These are phyloP conservation scores for Phyllosticta citriasiana DNA, from an alignment of 2,329 filamentous ascomycete species.

Conservation along the genomic window DNA sequence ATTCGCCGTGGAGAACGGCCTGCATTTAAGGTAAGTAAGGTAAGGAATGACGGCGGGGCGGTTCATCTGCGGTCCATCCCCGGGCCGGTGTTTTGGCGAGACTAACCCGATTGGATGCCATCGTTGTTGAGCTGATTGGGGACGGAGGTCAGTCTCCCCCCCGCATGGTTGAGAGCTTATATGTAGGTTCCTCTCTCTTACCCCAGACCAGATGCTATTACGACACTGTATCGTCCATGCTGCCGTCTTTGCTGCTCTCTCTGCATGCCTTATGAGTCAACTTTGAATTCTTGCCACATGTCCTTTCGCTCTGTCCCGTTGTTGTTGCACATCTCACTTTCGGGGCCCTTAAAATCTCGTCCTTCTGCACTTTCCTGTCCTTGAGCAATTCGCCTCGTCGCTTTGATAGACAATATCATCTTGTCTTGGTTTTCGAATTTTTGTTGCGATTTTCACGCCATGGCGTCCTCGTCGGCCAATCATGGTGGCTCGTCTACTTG, in stretches of 20 bases:
- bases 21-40: too few species aligned
- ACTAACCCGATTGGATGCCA: too few species aligned
- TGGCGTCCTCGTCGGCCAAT: slow-evolving; percentile 14
- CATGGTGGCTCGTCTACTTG: slow-evolving; percentile 26
- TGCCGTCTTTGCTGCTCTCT: neutral
- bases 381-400: neutral
- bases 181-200: too few species aligned
- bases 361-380: neutral
- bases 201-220: too few species aligned
- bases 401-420: neutral
- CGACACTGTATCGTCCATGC: neutral
- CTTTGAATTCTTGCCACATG: neutral
- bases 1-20: too few species aligned
- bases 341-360: neutral
- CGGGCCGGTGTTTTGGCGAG: too few species aligned
- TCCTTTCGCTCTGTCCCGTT: neutral
- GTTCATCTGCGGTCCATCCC: too few species aligned
- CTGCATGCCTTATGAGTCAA: neutral
- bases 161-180: too few species aligned
- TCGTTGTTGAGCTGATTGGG: too few species aligned
- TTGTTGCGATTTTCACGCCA: neutral
- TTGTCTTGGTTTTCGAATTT: neutral
- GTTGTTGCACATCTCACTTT: neutral
- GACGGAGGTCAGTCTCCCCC: too few species aligned
- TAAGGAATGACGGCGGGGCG: too few species aligned